Evolutionary conservation across 371 early-diverging fungal species (phyloP).

Genomic region (Apophysomyces elegans): DNA sequence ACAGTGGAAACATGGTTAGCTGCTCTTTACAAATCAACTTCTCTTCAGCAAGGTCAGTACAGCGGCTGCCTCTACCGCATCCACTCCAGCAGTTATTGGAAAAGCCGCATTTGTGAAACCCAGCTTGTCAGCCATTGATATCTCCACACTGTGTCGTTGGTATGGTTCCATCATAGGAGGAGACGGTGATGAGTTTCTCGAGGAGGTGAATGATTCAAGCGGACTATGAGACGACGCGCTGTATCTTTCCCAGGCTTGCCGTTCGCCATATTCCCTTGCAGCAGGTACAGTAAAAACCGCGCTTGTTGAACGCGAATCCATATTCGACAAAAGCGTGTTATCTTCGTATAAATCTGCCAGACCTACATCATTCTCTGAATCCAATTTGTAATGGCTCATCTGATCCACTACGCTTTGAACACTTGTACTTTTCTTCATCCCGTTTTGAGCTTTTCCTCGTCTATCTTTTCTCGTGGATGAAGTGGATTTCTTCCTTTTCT

Average conservation of each 20-base stretch:
- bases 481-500: conserved; percentile 2
- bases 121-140: conserved; percentile 21
- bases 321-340: neutral
- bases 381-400: neutral
- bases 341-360: conserved; percentile 3
- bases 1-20: neutral
- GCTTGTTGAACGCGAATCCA: neutral
- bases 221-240: conserved; percentile 1
- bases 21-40: conserved; percentile 27
- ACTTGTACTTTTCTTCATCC: neutral
- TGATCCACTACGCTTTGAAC: neutral
- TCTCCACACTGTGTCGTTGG: conserved; percentile 13
- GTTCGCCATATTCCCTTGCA: conserved; percentile 5
- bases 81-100: conserved; percentile 29
- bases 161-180: conserved; percentile 7
- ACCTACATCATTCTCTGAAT: conserved; percentile 14
- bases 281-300: neutral
- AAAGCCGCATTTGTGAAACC: conserved; percentile 14
- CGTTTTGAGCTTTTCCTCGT: neutral
- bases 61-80: conserved; percentile 52
- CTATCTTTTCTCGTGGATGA: neutral
- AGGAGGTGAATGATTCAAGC: conserved; percentile 8
- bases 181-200: conserved; percentile 12
- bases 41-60: conserved; percentile 46
- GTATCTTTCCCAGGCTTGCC: conserved; percentile 4